phyloP scores from a whole-genome alignment of 2,329 filamentous ascomycete species.

The Ophiostoma sp. region DNA sequence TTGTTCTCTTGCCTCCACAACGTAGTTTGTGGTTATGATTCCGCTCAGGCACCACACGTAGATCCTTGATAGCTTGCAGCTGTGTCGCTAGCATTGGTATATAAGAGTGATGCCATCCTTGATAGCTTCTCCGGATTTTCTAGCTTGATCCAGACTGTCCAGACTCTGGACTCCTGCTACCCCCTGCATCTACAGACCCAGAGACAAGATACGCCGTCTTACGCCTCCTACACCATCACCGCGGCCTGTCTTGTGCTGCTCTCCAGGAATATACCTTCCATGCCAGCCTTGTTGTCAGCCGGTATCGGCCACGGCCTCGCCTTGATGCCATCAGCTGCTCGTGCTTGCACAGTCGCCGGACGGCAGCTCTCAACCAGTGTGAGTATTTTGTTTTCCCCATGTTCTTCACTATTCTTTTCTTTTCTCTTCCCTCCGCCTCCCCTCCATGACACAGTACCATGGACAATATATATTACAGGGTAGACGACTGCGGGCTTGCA shows the following conservation, averaged over 20 bases:
- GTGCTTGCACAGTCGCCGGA: background rate
- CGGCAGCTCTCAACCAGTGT: background rate
- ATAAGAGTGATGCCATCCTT: background rate
- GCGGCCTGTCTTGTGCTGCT: background rate
- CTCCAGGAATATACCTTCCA: background rate
- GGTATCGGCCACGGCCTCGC: background rate
- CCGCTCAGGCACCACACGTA: slow-evolving; percentile 4
- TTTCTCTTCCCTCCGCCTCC: background rate
- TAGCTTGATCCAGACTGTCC: background rate
- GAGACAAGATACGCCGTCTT: background rate
- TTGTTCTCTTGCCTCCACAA: background rate
- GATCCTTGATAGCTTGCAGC: slow-evolving; percentile 6
- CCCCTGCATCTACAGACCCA: background rate
- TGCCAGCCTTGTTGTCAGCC: background rate
- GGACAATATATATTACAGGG: background rate
- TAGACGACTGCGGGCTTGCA: background rate
- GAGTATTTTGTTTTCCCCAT: background rate
- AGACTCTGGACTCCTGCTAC: background rate
- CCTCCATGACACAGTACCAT: background rate
- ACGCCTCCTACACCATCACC: background rate
- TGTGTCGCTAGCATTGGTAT: background rate
- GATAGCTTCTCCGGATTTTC: background rate
- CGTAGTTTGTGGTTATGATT: background rate
- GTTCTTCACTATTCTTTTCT: too few relatives aligned
- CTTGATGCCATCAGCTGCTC: background rate